These are phyloP conservation scores for Colletotrichum orbiculare DNA, from an alignment of 2,329 filamentous ascomycete genomes.

Conservation along the genomic window DNA sequence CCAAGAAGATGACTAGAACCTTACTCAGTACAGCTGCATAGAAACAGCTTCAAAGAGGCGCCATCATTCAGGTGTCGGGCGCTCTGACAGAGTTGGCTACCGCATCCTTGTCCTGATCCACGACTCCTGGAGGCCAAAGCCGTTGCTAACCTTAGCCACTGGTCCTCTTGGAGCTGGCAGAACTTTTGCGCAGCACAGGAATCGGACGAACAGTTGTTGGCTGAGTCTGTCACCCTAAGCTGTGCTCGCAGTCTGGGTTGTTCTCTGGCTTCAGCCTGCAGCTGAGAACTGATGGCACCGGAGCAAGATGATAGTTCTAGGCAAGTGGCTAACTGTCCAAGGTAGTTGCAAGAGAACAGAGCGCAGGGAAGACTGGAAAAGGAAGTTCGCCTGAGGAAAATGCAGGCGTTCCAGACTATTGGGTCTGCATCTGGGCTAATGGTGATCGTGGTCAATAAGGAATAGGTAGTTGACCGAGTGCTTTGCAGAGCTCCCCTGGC, in stretches of 20 bases:
- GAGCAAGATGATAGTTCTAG: background rate
- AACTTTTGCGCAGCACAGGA: background rate
- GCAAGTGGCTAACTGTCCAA: conserved; percentile 7
- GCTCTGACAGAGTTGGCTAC: conserved; percentile 10
- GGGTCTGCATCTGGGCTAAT: background rate
- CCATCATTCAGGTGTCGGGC: background rate
- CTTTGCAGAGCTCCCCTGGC: background rate
- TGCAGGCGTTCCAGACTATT: conserved; percentile 16
- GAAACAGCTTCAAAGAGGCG: too few species aligned
- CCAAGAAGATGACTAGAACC: too few species aligned
- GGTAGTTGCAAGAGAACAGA: background rate
- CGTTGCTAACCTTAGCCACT: conserved; percentile 30
- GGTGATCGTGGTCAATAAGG: background rate
- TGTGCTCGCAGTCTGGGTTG: conserved; percentile 17
- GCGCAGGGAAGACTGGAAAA: too few species aligned
- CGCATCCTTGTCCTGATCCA: background rate
- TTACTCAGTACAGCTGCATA: too few species aligned
- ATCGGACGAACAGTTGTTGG: conserved; percentile 14
- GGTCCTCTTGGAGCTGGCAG: conserved; percentile 11
- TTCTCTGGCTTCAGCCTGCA: conserved; percentile 9
- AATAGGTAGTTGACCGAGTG: conserved; percentile 12
- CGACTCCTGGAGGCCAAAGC: conserved; percentile 14
- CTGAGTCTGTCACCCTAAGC: conserved; percentile 18
- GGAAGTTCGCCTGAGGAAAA: background rate
- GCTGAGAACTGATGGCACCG: conserved; percentile 26